These are phyloP conservation scores for Colletotrichum sp. DNA, from an alignment of 2,329 filamentous ascomycete species.

Conservation along the genomic window DNA sequence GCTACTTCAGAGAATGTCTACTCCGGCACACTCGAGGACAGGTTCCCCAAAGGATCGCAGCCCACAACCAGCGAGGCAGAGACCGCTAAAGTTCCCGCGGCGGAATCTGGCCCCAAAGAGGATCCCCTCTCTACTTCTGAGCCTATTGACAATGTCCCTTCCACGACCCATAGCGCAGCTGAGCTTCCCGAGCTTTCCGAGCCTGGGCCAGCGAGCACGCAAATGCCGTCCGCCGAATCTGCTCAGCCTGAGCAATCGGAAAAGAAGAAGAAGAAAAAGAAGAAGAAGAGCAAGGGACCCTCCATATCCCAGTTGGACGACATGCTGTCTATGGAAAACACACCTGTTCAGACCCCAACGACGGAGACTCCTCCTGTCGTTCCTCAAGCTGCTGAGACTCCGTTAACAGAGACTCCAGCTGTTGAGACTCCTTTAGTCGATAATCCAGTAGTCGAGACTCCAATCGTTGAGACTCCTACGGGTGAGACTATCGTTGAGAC, in stretches of 20 bases:
- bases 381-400: neutral
- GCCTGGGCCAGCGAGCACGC: neutral
- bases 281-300: conserved; percentile 21
- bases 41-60: neutral
- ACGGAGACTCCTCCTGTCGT: neutral
- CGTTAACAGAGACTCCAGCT: neutral
- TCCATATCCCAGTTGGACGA: neutral
- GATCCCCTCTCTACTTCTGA: neutral
- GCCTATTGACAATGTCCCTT: neutral
- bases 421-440: neutral
- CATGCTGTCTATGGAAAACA: neutral
- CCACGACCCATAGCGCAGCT: neutral
- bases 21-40: neutral
- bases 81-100: neutral
- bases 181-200: neutral
- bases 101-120: neutral
- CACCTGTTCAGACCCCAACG: neutral
- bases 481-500: neutral
- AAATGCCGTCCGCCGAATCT: neutral
- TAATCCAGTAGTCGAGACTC: neutral
- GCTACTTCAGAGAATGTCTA: neutral
- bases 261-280: conserved; percentile 30
- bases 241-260: conserved; percentile 7
- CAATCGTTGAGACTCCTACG: neutral
- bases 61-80: neutral